Evolutionary conservation across 768 basidiomycete genomes (phyloP).

Genomic region (Hygrocybe coccinea): DNA sequence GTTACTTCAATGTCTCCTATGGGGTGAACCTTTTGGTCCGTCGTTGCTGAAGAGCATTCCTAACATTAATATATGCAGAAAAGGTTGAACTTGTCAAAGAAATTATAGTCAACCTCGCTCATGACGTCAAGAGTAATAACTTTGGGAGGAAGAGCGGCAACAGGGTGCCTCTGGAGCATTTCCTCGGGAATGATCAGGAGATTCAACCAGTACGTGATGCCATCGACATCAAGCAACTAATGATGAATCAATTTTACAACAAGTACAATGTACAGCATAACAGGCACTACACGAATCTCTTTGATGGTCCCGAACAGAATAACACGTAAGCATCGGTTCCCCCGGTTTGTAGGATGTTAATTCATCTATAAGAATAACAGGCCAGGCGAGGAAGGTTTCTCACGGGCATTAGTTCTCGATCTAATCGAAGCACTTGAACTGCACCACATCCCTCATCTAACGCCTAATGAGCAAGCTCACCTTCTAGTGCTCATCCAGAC

Average conservation of each 20-base stretch:
- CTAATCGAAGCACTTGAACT: constrained; percentile 64
- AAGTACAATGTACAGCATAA: constrained; percentile 15
- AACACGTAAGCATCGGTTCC: constrained; percentile 40
- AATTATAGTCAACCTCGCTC: constrained; percentile 65
- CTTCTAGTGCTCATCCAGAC: constrained; percentile 82
- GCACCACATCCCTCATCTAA: constrained; percentile 62
- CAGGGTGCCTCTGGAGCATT: constrained; percentile 55
- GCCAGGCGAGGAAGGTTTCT: constrained; percentile 53
- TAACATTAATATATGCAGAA: constrained; percentile 39
- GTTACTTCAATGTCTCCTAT: constrained; percentile 84
- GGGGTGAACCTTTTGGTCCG: constrained; percentile 52
- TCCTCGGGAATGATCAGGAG: constrained; percentile 38
- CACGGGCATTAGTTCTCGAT: constrained; percentile 51
- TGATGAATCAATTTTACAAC: neutral
- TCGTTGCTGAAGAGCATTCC: neutral
- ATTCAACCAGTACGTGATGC: constrained; percentile 15
- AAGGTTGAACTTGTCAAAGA: constrained; percentile 83
- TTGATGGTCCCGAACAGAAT: constrained; percentile 39
- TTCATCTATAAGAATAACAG: constrained; percentile 27
- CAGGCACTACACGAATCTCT: constrained; percentile 51
- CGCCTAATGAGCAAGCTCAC: constrained; percentile 76
- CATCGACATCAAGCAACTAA: neutral
- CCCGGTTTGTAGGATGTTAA: neutral
- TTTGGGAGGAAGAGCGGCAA: constrained; percentile 35
- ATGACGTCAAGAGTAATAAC: constrained; percentile 27